A percentile compares a stretch with the other conserved stretches of the same genome.
phyloP scores from a whole-genome alignment of 2,329 filamentous ascomycete species.

The Paraphaeosphaeria minitans region DNA sequence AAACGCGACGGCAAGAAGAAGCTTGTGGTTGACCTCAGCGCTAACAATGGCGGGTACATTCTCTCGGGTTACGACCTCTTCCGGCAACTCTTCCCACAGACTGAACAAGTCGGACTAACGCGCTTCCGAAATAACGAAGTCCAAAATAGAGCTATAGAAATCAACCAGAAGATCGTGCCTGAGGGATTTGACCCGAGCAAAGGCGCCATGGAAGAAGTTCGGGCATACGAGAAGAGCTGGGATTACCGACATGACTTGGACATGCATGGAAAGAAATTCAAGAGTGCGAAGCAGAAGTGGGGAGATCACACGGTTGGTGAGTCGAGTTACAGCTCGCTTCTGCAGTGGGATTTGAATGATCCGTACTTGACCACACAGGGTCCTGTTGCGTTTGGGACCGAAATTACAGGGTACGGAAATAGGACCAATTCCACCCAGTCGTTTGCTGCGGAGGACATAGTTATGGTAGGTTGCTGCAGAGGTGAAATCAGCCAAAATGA shows the following conservation, averaged over 20 bases:
- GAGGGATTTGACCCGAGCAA: conserved; percentile 36
- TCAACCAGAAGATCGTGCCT: conserved; percentile 31
- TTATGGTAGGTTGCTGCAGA: conserved; percentile 27
- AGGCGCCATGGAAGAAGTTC: conserved; percentile 2
- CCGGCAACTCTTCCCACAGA: conserved; percentile 54
- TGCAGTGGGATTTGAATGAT: conserved; percentile 42
- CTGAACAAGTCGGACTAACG: conserved; percentile 46
- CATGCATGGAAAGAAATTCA: conserved; percentile 24
- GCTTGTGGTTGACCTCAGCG: conserved; percentile 62
- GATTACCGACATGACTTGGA: conserved; percentile 22
- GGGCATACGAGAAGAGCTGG: background rate
- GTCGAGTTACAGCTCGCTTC: conserved; percentile 25
- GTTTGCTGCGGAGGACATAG: conserved; percentile 37
- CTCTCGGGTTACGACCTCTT: conserved; percentile 45
- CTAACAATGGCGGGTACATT: conserved; percentile 28
- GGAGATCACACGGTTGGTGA: conserved; percentile 26
- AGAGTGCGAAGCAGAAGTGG: conserved; percentile 35
- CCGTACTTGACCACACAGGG: conserved; percentile 44
- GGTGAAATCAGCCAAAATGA: background rate
- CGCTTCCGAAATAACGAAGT: conserved; percentile 43
- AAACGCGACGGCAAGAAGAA: conserved; percentile 56
- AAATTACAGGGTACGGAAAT: conserved; percentile 5
- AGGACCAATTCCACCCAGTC: conserved; percentile 20
- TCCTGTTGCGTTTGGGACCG: conserved; percentile 4
- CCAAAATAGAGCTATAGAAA: background rate